These are phyloP conservation scores for Ophiosphaerella herpotricha DNA, from an alignment of 2,329 filamentous ascomycete species.

Conservation along the genomic window DNA sequence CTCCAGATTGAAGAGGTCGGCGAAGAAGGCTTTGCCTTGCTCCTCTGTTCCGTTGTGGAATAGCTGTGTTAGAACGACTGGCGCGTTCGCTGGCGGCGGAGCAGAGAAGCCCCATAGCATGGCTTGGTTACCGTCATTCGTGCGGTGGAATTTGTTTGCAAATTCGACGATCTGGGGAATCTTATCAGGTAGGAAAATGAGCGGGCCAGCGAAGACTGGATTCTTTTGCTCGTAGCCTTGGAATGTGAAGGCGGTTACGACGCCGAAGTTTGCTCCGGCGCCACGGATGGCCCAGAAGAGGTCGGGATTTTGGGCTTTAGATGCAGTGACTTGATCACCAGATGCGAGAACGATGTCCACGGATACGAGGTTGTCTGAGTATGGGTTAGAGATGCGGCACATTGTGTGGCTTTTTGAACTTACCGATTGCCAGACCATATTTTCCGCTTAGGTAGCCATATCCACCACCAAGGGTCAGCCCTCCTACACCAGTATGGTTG, in stretches of 20 bases:
- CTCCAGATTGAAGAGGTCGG: constrained; percentile 30
- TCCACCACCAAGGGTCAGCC: constrained; percentile 59
- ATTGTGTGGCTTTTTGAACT: neutral
- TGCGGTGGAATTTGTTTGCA: constrained; percentile 34
- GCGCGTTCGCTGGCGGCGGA: constrained; percentile 35
- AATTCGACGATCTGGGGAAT: constrained; percentile 33
- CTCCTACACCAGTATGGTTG: constrained; percentile 66
- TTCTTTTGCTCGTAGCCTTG: constrained; percentile 35
- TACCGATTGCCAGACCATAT: constrained; percentile 61
- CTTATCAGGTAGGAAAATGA: constrained; percentile 42
- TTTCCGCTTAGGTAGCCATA: constrained; percentile 61
- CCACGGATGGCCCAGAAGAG: constrained; percentile 50
- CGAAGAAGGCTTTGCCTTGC: constrained; percentile 32
- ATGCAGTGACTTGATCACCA: constrained; percentile 43
- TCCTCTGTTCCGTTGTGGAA: constrained; percentile 45
- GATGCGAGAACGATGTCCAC: constrained; percentile 41
- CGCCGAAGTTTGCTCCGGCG: constrained; percentile 43
- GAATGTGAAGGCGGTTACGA: constrained; percentile 51
- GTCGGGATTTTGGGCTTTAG: constrained; percentile 25
- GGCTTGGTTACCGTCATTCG: constrained; percentile 35
- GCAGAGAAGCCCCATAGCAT: constrained; percentile 32
- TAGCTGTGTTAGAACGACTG: constrained; percentile 32
- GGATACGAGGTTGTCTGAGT: constrained; percentile 44
- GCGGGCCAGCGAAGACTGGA: constrained; percentile 43
- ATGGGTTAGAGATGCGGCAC: neutral